Evolutionary conservation across 805 yeast genomes (phyloP), one percentile per base, ranked within the genome.

Genomic region (Wickerhamiella occidentalis): DNA sequence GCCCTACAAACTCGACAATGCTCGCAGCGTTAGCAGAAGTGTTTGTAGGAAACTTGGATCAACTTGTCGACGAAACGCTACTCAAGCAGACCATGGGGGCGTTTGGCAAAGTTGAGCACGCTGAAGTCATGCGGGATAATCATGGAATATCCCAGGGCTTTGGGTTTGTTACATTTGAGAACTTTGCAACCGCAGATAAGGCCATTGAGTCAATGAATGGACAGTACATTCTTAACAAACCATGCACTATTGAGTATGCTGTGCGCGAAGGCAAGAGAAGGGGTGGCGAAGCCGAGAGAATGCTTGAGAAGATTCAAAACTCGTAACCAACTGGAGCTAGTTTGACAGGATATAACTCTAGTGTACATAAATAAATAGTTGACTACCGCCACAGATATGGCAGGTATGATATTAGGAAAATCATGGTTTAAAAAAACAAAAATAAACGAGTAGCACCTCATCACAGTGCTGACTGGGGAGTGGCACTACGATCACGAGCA

Each of bases 281-380:
- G 57, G 96, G 96, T n/a, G 88, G 82, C 56, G 73, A 72, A 35
- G 77, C 78, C 0, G 96, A 88, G 61, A 70, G 96, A 56, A 54
- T 74, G 48, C 69, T 87, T 49, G 44, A 40, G n/a, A 15, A 22
- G 11, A n/a, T 19, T 3, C 41, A 37, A 13, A 18, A 21, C 4
- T 4, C 18, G 15, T 33, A 11, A 29, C 5, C 12, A 29, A 7
- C 4, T 13, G 11, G 33, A 13, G 33, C n/a, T 9, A 29, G 3
- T 29, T 4, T 3, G 33, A 29, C 11, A 3, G 5, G 13, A 11
- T 29, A 13, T 11, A 29, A 6, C 33, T 29, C 12, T 29, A 29
- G 5, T 29, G 33, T 29, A 29, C 33, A 29, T 29, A 29, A 29
- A 29, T 25, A 25, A 25, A 25, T 25, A 25, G 9, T 6, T 25